Conservation (phyloP, 768 basidiomycete species). For the Leucosporidium scottii region DNA sequence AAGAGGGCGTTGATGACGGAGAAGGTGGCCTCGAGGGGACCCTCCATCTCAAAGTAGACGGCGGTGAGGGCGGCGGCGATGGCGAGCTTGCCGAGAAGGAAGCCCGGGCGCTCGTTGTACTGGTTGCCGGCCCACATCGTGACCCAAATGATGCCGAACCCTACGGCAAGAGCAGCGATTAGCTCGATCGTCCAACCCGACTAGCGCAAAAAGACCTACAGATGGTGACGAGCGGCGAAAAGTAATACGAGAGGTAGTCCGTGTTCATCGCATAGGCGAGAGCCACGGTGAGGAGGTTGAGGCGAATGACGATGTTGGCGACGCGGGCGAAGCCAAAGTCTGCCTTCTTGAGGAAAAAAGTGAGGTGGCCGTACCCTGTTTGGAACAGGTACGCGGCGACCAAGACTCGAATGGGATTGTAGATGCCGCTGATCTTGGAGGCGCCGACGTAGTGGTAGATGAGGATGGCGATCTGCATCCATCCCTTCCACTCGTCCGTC, state of each 20-base stretch:
- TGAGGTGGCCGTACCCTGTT: slow-evolving; percentile 71
- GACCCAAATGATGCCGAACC: slow-evolving; percentile 77
- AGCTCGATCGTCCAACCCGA: background rate
- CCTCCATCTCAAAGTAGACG: slow-evolving; percentile 57
- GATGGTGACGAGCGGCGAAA: slow-evolving; percentile 79
- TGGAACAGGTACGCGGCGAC: slow-evolving; percentile 73
- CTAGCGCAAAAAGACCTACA: slow-evolving; percentile 41
- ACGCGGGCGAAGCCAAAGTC: slow-evolving; percentile 75
- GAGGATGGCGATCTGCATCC: slow-evolving; percentile 94
- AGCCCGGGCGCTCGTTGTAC: slow-evolving; percentile 61
- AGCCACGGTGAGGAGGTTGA: slow-evolving; percentile 73
- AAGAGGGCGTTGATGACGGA: slow-evolving; percentile 57
- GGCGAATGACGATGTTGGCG: slow-evolving; percentile 66
- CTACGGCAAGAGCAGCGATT: background rate
- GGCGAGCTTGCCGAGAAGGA: slow-evolving; percentile 65
- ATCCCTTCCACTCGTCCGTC: slow-evolving; percentile 96
- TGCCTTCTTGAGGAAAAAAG: slow-evolving; percentile 79
- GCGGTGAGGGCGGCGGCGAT: slow-evolving; percentile 60
- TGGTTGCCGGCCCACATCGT: slow-evolving; percentile 66
- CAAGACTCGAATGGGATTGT: slow-evolving; percentile 79
- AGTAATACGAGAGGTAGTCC: slow-evolving; percentile 84
- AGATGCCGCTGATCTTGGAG: slow-evolving; percentile 86
- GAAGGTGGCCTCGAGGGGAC: slow-evolving; percentile 62
- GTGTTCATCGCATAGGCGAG: slow-evolving; percentile 88
- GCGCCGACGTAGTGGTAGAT: slow-evolving; percentile 86